Percentiles rank a stretch among this genome's conserved stretches.
These are phyloP conservation scores for Trypanosoma scelopori DNA, from an alignment of 208 protist genomes.

Conservation along the genomic window DNA sequence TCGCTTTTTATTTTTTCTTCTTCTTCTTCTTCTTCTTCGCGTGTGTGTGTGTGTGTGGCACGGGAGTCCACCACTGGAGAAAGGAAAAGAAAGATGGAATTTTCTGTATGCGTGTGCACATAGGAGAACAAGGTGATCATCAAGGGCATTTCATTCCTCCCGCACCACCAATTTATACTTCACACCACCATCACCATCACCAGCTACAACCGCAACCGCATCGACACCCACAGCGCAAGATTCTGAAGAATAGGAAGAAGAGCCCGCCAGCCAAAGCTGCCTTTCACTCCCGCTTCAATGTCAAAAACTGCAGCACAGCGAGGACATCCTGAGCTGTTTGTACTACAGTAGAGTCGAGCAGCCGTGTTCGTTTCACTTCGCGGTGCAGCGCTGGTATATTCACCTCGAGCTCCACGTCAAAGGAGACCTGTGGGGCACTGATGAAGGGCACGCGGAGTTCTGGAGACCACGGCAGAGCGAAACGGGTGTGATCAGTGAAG, in stretches of 20 bases:
- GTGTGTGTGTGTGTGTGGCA: too few relatives aligned
- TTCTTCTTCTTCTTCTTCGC: too few relatives aligned
- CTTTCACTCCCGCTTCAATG: constrained; percentile 22
- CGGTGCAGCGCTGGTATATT: constrained; percentile 41
- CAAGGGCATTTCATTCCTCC: too few relatives aligned
- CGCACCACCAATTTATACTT: neutral
- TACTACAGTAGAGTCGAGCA: constrained; percentile 42
- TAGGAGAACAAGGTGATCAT: too few relatives aligned
- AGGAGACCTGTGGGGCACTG: constrained; percentile 24
- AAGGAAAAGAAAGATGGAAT: constrained; percentile 23
- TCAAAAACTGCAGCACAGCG: constrained; percentile 55
- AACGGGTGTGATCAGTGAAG: constrained; percentile 30
- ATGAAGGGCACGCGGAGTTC: constrained; percentile 27
- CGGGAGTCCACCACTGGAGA: neutral
- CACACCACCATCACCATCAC: neutral
- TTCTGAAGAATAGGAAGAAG: neutral
- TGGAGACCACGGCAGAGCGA: constrained; percentile 16
- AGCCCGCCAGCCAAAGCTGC: neutral
- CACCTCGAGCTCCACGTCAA: constrained; percentile 67
- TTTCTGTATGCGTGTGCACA: neutral
- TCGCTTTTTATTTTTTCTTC: neutral
- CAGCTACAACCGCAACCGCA: too few relatives aligned
- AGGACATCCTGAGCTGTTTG: constrained; percentile 54
- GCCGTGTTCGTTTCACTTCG: constrained; percentile 39
- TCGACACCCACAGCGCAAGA: too few relatives aligned